A percentile compares a stretch with the other conserved stretches of the same genome.
These are phyloP conservation scores for Nicotiana undulata DNA, from an alignment of 257 asterid genomes.

Conservation along the genomic window DNA sequence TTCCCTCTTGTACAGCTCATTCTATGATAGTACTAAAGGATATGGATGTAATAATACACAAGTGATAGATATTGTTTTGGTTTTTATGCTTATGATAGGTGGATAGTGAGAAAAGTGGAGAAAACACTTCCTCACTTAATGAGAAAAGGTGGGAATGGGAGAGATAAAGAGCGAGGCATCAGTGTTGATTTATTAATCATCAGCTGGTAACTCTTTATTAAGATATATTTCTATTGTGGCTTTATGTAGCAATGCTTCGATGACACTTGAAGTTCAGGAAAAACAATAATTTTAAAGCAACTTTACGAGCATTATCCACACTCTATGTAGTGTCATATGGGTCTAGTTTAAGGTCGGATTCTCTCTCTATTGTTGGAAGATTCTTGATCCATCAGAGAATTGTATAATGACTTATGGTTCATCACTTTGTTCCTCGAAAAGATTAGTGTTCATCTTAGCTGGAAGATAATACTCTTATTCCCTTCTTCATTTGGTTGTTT, in stretches of 20 bases:
- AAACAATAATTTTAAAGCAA: neutral
- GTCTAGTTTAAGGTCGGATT: neutral
- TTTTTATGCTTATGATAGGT: neutral
- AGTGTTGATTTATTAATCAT: neutral
- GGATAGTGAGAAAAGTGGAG: neutral
- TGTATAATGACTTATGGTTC: neutral
- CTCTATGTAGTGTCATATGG: neutral
- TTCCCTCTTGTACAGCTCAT: neutral
- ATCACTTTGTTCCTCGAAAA: neutral
- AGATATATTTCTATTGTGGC: neutral
- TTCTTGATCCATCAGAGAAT: neutral
- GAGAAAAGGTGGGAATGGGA: neutral
- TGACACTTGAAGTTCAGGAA: neutral
- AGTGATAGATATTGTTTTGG: neutral
- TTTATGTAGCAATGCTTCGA: neutral
- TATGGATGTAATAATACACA: neutral
- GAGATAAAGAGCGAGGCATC: neutral
- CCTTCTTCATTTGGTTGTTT: constrained; percentile 4
- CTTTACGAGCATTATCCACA: neutral
- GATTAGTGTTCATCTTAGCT: neutral
- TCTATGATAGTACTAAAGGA: neutral
- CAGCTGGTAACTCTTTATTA: neutral
- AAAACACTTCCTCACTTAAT: neutral
- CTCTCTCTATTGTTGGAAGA: neutral
- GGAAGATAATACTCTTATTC: neutral